Base-by-base conservation (phyloP, 2,329 filamentous ascomycete species). In the Phaeosphaeriaceae sp. region DNA sequence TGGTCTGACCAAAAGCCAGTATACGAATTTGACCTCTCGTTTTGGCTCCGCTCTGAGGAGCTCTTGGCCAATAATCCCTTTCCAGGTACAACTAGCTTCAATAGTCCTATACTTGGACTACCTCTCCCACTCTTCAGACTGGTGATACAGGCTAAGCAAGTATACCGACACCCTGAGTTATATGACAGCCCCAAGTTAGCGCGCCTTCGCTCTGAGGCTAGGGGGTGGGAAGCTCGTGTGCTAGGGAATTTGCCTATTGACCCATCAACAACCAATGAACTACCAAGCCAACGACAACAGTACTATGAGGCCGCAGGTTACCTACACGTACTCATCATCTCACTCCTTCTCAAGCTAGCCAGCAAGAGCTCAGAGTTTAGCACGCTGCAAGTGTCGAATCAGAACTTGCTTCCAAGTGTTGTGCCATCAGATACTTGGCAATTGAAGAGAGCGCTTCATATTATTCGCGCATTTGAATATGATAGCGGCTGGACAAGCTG, bases 81-180 rank as follows among this genome's bases (percentile, higher is more conserved):
- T 34, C 52, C 54, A 16, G 49, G 48, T 3, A n/a, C 51, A 1
- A 47, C 34, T 15, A 52, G 48, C 13, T 20, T 52, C 7, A 60
- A 62, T 23, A 62, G 56, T 17, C 58, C 58, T 3, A 52, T 60
- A 7, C 48, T 60, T 12, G 59, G 54, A 7, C 42, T 58, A 15
- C 51, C 56, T 4, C 47, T 53, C 12, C 8, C 43, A 11, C 37
- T 62, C 6, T 62, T 54, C 32, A 34, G 56, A n/a, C 48, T 62
- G 2, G 53, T 42, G 9, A 40, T 62, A 4, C 40, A 46, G 18
- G 30, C 48, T 4, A 58, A 53, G 18, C 46, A 61, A 20, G 52
- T 50, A 20, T 54, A 46, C 20, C 52, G 55, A 9, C 23, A 28
- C n/a, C 30, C 41, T 16, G 21, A 11, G 15, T 13, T 32, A 13